phyloP scores from a whole-genome alignment of 2,329 filamentous ascomycete species.

The Xylaria sp. region DNA sequence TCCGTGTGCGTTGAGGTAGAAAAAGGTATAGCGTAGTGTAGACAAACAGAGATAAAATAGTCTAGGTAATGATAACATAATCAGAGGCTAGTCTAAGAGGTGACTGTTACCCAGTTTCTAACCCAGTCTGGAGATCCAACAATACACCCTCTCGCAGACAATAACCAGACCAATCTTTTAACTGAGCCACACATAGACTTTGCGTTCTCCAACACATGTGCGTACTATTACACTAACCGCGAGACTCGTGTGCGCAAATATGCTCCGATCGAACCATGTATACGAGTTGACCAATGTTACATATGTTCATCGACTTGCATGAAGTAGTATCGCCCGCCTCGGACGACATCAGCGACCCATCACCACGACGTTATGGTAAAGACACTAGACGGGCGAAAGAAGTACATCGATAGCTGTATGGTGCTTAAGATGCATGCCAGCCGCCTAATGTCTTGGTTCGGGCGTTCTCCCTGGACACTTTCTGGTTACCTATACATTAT shows the following conservation, averaged over 20 bases:
- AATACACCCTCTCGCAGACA: not conserved
- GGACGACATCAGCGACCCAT: not conserved
- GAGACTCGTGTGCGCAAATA: conserved; percentile 7
- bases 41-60: not conserved
- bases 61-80: not conserved
- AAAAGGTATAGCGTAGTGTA: not conserved
- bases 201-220: not conserved
- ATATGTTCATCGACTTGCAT: not conserved
- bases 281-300: conserved; percentile 8
- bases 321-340: conserved; percentile 2
- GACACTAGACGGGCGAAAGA: not conserved
- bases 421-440: not conserved
- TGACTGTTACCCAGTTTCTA: not conserved
- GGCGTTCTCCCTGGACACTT: too few relatives aligned
- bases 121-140: not conserved
- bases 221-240: not conserved
- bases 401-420: not conserved
- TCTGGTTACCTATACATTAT: not conserved
- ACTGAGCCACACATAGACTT: not conserved
- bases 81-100: not conserved
- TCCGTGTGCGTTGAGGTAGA: not conserved
- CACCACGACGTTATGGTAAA: not conserved
- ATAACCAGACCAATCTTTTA: not conserved
- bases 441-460: not conserved
- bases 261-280: conserved; percentile 5